Base-by-base conservation (phyloP, 371 early-diverging fungal species). In the Mucor lusitanicus region DNA sequence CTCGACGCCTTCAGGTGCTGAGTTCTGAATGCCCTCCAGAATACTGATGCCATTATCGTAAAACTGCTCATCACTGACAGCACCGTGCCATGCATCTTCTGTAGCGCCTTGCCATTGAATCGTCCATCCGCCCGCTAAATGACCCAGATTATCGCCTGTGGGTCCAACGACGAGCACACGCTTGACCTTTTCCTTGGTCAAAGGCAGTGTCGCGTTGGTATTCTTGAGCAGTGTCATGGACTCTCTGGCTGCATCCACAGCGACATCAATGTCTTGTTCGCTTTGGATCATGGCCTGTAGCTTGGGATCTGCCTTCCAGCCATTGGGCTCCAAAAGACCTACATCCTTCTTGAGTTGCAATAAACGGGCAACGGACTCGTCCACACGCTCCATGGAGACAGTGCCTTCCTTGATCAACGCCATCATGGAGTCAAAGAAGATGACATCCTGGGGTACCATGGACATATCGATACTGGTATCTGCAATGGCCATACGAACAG, bases 381-480 rank as follows among this genome's bases (percentile, higher is more conserved):
- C 78, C 15, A 90, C 56, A 30, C 87, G 72, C 1, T 54, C 21
- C 30, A 75, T 79, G 0, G 78, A 54, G 2, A 89, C 56, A 1
- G 25, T 13, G 15, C 74, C 77, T 9, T 72, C 72, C 1, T 72
- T 54, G 0, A 89, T 83, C 3, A 89, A 67, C 0, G 63, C 63
- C 35, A 71, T 48, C 19, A 84, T 67, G 15, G 78, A 58, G 13
- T 77, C 76, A 39, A 80, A 69, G 63, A 88, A 89, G 17, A 71
- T 74, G n/a, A 67, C 72, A 27, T 85, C 80, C 1, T 80, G 73
- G 9, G 89, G 85, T 1, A 85, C 85, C 91, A 90, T 91, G 54
- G 85, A 81, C 87, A 91, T 89, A 61, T 91, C 90, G 5, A 88
- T 72, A 11, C 86, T 79, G 0, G 90, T 88, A 30, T 77, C 73